A percentile compares a stretch with the other conserved stretches of the same genome.
These are phyloP conservation scores for Schizosaccharomyces pombe DNA, from an alignment of 805 yeast genomes.

Conservation along the genomic window ASM294v3 CU329670.1:3872001-3872500, in stretches of 20 bases:
- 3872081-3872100: conserved; percentile 90
- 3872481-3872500: conserved; percentile 61
- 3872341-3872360: conserved; percentile 39
- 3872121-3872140: conserved; percentile 76
- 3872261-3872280: conserved; percentile 90
- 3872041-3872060: conserved; percentile 69
- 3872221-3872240: conserved; percentile 96
- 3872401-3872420: conserved; percentile 61
- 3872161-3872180: conserved; percentile 79
- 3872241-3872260: conserved; percentile 86
- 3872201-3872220: conserved; percentile 91
- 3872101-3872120: conserved; percentile 86
- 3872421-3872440: conserved; percentile 87
- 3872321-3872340: conserved; percentile 77
- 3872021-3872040: conserved; percentile 27
- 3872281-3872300: conserved; percentile 82
- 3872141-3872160: conserved; percentile 93
- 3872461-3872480: conserved; percentile 88
- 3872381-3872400: conserved; percentile 45
- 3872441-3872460: conserved; percentile 74
- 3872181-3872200: conserved; percentile 81
- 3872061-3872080: conserved; percentile 90
- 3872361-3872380: conserved; percentile 85
- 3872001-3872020: conserved; percentile 28
- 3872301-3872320: conserved; percentile 87